Evolutionary conservation across 2,329 filamentous ascomycete species (phyloP).

Genomic region (Aspergillus texensis): DNA sequence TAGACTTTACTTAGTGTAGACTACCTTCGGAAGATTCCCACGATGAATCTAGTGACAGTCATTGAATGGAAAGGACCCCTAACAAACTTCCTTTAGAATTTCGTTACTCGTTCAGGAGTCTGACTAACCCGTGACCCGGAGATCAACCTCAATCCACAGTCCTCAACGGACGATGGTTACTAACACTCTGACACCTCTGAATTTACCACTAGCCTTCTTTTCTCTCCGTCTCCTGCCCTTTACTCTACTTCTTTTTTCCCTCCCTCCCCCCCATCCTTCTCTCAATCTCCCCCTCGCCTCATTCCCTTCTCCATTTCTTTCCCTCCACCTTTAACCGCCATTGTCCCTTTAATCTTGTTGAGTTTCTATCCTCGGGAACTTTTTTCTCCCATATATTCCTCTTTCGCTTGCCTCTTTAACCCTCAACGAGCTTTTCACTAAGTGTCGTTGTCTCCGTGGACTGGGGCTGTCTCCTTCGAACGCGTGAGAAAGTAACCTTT

Average conservation of each 20-base stretch:
- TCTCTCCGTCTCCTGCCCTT: conserved; percentile 8
- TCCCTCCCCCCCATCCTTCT: conserved; percentile 13
- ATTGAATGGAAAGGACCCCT: neutral
- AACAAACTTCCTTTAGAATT: neutral
- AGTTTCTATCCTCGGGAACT: conserved; percentile 19
- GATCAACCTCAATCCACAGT: conserved; percentile 14
- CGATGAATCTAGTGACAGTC: neutral
- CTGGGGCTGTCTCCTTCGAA: conserved; percentile 27
- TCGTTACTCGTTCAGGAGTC: neutral
- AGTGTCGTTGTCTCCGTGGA: conserved; percentile 49
- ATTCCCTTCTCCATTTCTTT: conserved; percentile 50
- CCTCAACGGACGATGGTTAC: conserved; percentile 3
- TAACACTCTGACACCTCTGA: conserved; percentile 13
- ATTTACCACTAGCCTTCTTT: conserved; percentile 10
- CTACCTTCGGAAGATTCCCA: neutral
- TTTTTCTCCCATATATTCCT: conserved; percentile 22
- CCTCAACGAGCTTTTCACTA: conserved; percentile 55
- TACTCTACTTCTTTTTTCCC: conserved; percentile 14
- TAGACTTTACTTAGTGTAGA: neutral
- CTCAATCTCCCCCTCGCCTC: conserved; percentile 11
- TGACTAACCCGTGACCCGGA: conserved; percentile 15
- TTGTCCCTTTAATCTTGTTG: conserved; percentile 19
- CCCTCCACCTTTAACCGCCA: conserved; percentile 16
- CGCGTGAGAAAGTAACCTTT: conserved; percentile 27
- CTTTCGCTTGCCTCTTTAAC: conserved; percentile 7